Base-by-base conservation (phyloP, 768 basidiomycete species). In the Suillus bovinus region DNA sequence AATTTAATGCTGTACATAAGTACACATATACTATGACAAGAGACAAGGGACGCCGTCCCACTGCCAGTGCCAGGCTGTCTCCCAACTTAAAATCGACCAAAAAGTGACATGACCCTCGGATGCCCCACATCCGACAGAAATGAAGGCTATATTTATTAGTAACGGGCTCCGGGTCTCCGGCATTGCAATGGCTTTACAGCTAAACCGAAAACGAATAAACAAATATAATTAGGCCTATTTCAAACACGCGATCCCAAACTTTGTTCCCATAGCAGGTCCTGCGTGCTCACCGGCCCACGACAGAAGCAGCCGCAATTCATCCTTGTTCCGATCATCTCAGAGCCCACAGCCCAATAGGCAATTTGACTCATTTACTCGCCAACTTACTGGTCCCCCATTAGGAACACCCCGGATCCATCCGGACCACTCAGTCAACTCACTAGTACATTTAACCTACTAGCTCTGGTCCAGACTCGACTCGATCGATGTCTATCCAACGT, bases 401-500 rank as follows among this genome's bases (percentile, higher is more conserved):
- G n/a, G n/a, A n/a, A n/a, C n/a, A n/a, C n/a, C n/a, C n/a, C 34
- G 22, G 59, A 31, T 55, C 4, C 1, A 38, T 20, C 13, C 31
- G 34, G 53, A 34, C 8, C 0, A 36, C 4, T 10, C 8, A 29
- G 22, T 3, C 9, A 57, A 20, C 59, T 56, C 59, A 60, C 52
- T 36, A 60, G 33, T 57, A 57, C 52, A 27, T 60, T 54, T 34
- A 36, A 29, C 46, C 29, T 34, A 52, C 34, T 55, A 52, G 16
- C 36, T 47, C 31, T 41, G 10, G 44, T 29, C 46, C 10, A 59
- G 3, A 60, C 44, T n/a, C n/a, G n/a, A n/a, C n/a, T n/a, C n/a
- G n/a, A n/a, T n/a, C n/a, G n/a, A n/a, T n/a, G n/a, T n/a, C n/a
- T 39, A 58, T 61, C 62, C 62, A 36, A 24, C 36, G 64, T 63